Evolutionary conservation across 208 protist genomes (phyloP).

Genomic region (Crithidia expoeki): DNA sequence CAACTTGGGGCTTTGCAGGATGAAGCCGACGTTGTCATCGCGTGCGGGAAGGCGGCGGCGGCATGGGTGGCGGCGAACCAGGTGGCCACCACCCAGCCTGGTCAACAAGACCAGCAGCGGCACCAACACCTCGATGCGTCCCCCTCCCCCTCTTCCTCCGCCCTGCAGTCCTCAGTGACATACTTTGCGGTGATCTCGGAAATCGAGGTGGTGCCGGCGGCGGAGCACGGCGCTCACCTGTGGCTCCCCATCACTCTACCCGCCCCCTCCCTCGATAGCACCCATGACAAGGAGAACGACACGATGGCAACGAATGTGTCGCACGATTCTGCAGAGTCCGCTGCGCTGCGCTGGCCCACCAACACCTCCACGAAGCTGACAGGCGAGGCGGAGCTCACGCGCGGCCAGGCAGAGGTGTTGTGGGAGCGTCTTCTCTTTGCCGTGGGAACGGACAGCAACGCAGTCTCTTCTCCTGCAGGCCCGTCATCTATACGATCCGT

Average conservation of each 20-base stretch:
- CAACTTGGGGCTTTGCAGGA: slow-evolving; percentile 52
- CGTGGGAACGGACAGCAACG: slow-evolving; percentile 18
- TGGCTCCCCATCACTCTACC: slow-evolving; percentile 40
- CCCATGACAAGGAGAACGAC: neutral
- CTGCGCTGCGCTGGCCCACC: slow-evolving; percentile 6
- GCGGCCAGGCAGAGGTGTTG: slow-evolving; percentile 21
- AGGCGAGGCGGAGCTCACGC: slow-evolving; percentile 1
- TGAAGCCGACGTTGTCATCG: slow-evolving; percentile 69
- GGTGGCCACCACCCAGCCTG: neutral
- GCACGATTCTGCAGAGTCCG: neutral
- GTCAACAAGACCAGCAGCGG: neutral
- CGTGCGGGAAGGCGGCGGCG: slow-evolving; percentile 61
- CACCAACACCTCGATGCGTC: neutral
- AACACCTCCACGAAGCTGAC: neutral
- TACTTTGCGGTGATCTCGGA: slow-evolving; percentile 57
- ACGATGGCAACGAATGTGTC: neutral
- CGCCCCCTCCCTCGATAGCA: neutral
- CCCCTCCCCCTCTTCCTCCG: neutral
- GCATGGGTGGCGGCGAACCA: slow-evolving; percentile 44
- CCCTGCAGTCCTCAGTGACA: neutral
- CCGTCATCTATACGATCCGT: neutral
- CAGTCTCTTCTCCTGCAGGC: neutral
- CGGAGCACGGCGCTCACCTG: slow-evolving; percentile 30
- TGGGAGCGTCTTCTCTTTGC: slow-evolving; percentile 31
- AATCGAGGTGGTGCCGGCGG: slow-evolving; percentile 42